These are phyloP conservation scores for Metschnikowia similis DNA, from an alignment of 805 yeast genomes.

Conservation along the genomic window DNA sequence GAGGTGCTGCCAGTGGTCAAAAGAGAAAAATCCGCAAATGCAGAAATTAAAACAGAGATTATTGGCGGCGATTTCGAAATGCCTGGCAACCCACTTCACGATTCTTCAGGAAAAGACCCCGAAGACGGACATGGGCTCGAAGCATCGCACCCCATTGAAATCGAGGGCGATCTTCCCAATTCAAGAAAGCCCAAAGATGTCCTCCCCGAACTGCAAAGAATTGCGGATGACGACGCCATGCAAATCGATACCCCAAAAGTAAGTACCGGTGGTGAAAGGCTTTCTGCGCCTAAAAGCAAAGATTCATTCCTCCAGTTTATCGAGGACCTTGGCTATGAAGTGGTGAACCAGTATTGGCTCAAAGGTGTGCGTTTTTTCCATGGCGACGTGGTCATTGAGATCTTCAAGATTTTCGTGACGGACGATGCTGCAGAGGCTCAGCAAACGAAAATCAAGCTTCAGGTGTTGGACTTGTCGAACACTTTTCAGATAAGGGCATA, in stretches of 20 bases:
- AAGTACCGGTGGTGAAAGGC: background rate
- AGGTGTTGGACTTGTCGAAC: conserved; percentile 48
- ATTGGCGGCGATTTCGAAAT: background rate
- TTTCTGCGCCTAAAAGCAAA: conserved; percentile 9
- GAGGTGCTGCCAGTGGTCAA: conserved; percentile 4
- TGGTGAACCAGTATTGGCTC: conserved; percentile 57
- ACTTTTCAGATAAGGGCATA: conserved; percentile 59
- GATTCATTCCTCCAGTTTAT: conserved; percentile 43
- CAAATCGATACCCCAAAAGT: conserved; percentile 2
- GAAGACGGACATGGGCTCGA: background rate
- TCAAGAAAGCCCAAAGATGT: background rate
- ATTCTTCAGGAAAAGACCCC: background rate
- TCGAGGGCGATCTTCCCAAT: background rate
- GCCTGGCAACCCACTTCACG: background rate
- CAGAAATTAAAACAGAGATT: background rate
- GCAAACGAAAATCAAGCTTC: conserved; percentile 27
- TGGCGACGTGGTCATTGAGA: conserved; percentile 56
- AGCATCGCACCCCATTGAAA: background rate
- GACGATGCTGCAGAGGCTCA: conserved; percentile 25
- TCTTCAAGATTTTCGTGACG: conserved; percentile 45
- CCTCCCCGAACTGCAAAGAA: background rate
- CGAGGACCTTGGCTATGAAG: conserved; percentile 66
- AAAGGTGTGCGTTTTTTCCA: conserved; percentile 61
- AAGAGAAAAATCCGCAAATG: too few species aligned
- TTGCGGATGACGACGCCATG: conserved; percentile 1